These are phyloP conservation scores for Andrographis paniculata DNA, from an alignment of 305 asterid species.

Conservation along the genomic window DNA sequence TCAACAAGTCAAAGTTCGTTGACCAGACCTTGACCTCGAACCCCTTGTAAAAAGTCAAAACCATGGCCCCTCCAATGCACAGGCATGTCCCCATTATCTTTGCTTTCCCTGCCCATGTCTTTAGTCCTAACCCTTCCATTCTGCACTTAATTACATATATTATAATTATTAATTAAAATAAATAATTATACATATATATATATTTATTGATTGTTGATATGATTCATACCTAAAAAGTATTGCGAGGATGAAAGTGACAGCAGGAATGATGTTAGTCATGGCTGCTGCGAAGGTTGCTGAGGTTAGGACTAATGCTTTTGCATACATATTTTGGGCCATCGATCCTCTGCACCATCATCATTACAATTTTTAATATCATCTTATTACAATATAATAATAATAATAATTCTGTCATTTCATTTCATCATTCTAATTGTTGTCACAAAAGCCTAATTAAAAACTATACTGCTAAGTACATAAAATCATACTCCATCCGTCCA, in stretches of 20 bases:
- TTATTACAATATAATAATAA: background rate
- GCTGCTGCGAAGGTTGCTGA: constrained; percentile 23
- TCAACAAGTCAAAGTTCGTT: constrained; percentile 32
- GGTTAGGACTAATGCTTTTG: constrained; percentile 19
- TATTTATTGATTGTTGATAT: background rate
- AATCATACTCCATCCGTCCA: no score
- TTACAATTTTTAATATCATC: background rate
- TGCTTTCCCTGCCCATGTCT: constrained; percentile 36
- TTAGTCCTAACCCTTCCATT: constrained; percentile 33
- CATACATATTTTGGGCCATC: constrained; percentile 22
- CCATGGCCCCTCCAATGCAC: constrained; percentile 54
- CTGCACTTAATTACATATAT: constrained; percentile 11
- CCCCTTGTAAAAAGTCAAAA: constrained; percentile 42
- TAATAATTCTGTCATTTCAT: no score
- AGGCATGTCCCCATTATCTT: constrained; percentile 34
- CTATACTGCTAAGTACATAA: no score
- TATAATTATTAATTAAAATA: background rate
- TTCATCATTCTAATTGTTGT: no score
- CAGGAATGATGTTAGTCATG: constrained; percentile 18
- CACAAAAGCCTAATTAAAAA: no score
- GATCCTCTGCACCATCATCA: constrained; percentile 5
- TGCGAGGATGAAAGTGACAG: constrained; percentile 20
- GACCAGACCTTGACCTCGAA: constrained; percentile 28
- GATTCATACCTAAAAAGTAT: constrained; percentile 26
- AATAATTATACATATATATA: background rate